A percentile compares a stretch with the other conserved stretches of the same genome.
These are phyloP conservation scores for Phalaenopsis equestris DNA, from an alignment of 106 monocot species.

Conservation along the genomic window DNA sequence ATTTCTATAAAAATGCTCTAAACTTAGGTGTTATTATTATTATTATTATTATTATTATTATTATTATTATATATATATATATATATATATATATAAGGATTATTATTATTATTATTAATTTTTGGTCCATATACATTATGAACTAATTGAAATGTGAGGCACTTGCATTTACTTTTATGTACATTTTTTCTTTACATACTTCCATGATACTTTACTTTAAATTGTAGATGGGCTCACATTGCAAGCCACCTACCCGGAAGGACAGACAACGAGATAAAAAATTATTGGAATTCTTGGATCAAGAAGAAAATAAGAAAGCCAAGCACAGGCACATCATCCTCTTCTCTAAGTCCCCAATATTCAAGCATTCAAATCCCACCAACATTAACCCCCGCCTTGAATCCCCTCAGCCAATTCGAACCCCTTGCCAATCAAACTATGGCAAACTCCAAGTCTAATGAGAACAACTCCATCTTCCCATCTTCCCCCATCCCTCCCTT, in stretches of 20 bases:
- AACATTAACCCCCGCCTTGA: background rate
- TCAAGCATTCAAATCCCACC: conserved; percentile 1
- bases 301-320: conserved; percentile 60
- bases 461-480: conserved; percentile 13
- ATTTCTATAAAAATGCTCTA: too few relatives aligned
- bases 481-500: conserved; percentile 26
- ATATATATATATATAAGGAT: too few relatives aligned
- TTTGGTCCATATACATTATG: background rate
- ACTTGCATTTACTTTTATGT: background rate
- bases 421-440: conserved; percentile 11
- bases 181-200: background rate
- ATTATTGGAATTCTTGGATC: conserved; percentile 78
- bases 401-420: conserved; percentile 19
- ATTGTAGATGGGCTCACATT: conserved; percentile 63
- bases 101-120: too few relatives aligned
- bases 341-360: background rate
- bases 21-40: too few relatives aligned
- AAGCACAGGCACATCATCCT: conserved; percentile 1
- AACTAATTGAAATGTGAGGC: background rate
- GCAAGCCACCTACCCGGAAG: conserved; percentile 66
- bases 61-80: too few relatives aligned
- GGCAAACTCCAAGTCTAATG: conserved; percentile 5
- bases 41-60: too few relatives aligned
- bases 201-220: background rate
- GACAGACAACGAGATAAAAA: conserved; percentile 73